Evolutionary conservation across 768 basidiomycete genomes (phyloP), one percentile per base, ranked within the genome.

Genomic region (Leccinum imitatum): DNA sequence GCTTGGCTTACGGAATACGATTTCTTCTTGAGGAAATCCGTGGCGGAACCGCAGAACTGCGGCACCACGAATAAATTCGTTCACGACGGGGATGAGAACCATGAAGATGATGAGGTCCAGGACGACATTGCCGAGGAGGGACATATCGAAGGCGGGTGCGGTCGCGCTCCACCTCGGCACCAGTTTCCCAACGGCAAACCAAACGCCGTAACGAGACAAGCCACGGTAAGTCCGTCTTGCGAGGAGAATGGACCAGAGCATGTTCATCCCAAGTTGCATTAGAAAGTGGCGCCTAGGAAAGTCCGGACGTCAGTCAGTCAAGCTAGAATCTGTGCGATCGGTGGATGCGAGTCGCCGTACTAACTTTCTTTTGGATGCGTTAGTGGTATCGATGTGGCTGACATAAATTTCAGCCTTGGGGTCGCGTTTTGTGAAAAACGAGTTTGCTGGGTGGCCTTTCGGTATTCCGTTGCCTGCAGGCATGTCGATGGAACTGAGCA

Each of bases 1-100:
- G 15, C 65, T 75, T 9, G 66, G 73, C 41, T 65, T 73, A 39
- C 73, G 71, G 44, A 75, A 75, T 1, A 75, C 55, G 5, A 73
- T 61, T 53, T 73, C 72, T 27, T 67, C 41, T 39, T 48, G 54
- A 4, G 68, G 71, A 39, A 75, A 73, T 23, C 73, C 73, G 27
- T 71, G 59, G 53, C 61, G 64, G 54, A 65, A 60, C 54, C 72
- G 72, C 51, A 75, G 50, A 4, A 50, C 37, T 9, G 61, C 66
- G 7, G 56, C 19, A 21, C 68, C 65, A 10, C 14, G 52, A 48
- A 68, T 10, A 35, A 75, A 73, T 52, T 63, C 64, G 9, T 58
- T 64, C 23, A 71, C 50, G 48, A 73, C 55, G 4, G 72, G 72
- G 31, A 65, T 11, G 19, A 75, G 61, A 10, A 68, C 27, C n/a